These are phyloP conservation scores for Gyromitra esculenta DNA, from an alignment of 2,329 filamentous ascomycete species.

Conservation along the genomic window DNA sequence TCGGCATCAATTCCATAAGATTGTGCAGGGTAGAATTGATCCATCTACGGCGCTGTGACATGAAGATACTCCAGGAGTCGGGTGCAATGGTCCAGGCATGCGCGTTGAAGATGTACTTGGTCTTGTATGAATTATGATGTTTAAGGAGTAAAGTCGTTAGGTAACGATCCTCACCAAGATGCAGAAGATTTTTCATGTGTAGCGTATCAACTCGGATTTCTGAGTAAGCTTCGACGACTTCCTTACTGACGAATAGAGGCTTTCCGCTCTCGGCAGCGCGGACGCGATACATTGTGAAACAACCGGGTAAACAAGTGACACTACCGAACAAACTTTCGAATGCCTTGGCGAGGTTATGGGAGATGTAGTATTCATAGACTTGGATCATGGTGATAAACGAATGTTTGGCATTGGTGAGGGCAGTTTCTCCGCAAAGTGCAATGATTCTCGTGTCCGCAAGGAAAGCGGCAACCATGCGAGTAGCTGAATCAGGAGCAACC, in stretches of 20 bases:
- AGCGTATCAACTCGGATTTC: constrained; percentile 96
- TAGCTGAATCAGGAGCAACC: constrained; percentile 86
- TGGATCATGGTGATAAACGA: constrained; percentile 99
- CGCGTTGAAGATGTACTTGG: constrained; percentile 91
- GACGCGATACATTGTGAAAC: constrained; percentile 99
- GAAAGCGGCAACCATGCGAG: constrained; percentile 90
- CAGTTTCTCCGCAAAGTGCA: constrained; percentile 92
- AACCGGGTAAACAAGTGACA: constrained; percentile 96
- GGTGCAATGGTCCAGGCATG: constrained; percentile 98
- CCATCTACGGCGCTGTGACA: constrained; percentile 98
- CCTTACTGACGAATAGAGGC: constrained; percentile 92
- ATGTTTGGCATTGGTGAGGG: constrained; percentile 88
- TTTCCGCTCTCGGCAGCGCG: constrained; percentile 93
- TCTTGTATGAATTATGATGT: constrained; percentile 93
- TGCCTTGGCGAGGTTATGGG: constrained; percentile 94
- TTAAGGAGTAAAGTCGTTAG: constrained; percentile 94
- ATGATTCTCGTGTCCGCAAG: constrained; percentile 92
- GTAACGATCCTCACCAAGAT: constrained; percentile 97
- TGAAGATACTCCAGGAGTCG: constrained; percentile 91
- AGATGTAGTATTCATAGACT: constrained; percentile 99
- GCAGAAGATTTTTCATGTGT: constrained; percentile 98
- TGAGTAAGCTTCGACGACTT: constrained; percentile 86
- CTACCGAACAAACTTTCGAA: constrained; percentile 97
- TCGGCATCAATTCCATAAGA: constrained; percentile 89
- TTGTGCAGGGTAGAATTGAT: constrained; percentile 99